Evolutionary conservation across 495 filamentous ascomycete genomes (phyloP).

Genomic region (Platismatia glauca): DNA sequence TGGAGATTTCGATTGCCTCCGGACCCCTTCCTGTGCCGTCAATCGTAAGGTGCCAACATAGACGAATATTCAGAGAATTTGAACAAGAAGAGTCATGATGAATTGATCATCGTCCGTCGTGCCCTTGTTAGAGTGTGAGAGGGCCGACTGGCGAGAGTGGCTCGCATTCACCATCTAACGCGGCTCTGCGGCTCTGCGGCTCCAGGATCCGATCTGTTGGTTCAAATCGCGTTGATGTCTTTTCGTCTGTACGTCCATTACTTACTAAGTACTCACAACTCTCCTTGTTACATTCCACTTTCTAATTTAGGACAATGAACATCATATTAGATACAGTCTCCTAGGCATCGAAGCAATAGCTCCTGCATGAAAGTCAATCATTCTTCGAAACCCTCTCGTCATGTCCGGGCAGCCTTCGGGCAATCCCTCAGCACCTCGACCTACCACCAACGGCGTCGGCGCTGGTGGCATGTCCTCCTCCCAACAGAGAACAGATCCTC

Average conservation of each 20-base stretch:
- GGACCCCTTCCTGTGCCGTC: background rate
- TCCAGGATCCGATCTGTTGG: too few species aligned
- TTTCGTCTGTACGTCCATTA: too few species aligned
- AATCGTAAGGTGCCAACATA: background rate
- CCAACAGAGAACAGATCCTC: constrained; percentile 33
- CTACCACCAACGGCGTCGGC: constrained; percentile 45
- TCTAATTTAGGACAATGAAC: background rate
- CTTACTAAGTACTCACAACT: background rate
- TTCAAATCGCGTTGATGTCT: too few species aligned
- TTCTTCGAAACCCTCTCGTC: background rate
- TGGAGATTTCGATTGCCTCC: background rate
- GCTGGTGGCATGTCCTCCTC: constrained; percentile 45
- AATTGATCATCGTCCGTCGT: too few species aligned
- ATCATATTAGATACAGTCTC: background rate
- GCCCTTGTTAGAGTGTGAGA: too few species aligned
- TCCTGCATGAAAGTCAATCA: background rate
- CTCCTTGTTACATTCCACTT: background rate
- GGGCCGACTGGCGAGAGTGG: too few species aligned
- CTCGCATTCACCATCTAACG: too few species aligned
- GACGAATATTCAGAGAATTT: background rate
- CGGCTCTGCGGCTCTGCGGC: too few species aligned
- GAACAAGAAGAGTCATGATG: background rate
- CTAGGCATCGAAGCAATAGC: background rate
- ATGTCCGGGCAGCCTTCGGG: constrained; percentile 27
- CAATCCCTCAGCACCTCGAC: constrained; percentile 35